phyloP scores from a whole-genome alignment of 129 eudicot species.

The Glebionis coronaria region DNA sequence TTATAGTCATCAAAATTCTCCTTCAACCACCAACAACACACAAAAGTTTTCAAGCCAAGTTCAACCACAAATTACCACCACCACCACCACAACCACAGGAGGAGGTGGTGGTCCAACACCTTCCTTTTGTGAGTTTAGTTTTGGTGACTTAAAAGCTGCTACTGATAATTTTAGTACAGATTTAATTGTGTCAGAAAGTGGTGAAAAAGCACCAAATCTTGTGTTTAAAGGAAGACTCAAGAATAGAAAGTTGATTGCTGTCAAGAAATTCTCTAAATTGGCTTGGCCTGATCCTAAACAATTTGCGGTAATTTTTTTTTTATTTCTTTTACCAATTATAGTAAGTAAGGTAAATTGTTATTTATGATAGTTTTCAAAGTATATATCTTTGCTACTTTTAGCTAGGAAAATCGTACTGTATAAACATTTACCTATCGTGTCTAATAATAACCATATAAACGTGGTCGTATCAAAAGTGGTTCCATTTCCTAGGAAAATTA shows the following conservation, averaged over 20 bases:
- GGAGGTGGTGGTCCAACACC: constrained; percentile 29
- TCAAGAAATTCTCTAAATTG: constrained; percentile 58
- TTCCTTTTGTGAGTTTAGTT: constrained; percentile 46
- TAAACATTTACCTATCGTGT: too few relatives aligned
- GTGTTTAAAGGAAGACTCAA: constrained; percentile 63
- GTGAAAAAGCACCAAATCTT: constrained; percentile 66
- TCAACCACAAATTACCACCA: constrained; percentile 19
- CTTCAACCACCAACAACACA: constrained; percentile 29
- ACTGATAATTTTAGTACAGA: constrained; percentile 56
- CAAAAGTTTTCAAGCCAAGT: constrained; percentile 30
- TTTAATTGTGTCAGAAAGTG: constrained; percentile 59
- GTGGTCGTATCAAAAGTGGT: neutral
- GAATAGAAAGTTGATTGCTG: constrained; percentile 66
- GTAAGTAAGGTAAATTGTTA: neutral
- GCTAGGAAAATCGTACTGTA: too few relatives aligned
- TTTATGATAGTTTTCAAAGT: neutral
- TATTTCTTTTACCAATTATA: neutral
- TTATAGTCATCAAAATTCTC: constrained; percentile 27
- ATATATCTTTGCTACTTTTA: too few relatives aligned
- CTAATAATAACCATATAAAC: too few relatives aligned
- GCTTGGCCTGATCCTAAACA: constrained; percentile 86
- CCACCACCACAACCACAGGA: constrained; percentile 34
- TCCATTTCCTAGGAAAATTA: constrained; percentile 4
- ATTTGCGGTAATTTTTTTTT: constrained; percentile 46
- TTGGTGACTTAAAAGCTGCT: constrained; percentile 51